Percentiles rank a stretch among this genome's conserved stretches.
Conservation (phyloP, 2,329 filamentous ascomycete species). For the Ceratocystiopsis sp. region DNA sequence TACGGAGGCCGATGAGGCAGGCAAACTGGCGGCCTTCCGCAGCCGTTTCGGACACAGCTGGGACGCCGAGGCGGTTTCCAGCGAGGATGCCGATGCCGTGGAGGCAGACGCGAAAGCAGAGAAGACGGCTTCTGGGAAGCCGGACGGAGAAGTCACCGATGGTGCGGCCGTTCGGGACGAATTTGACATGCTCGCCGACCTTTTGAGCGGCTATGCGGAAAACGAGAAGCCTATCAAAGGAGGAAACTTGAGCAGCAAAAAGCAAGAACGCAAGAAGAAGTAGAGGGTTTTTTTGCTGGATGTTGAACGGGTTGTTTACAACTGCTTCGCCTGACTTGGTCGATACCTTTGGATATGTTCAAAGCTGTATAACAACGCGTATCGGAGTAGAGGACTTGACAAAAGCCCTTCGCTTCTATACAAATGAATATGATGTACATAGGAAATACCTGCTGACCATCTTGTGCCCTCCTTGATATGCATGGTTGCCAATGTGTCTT, state of each 20-base stretch:
- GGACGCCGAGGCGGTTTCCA: slow-evolving; percentile 34
- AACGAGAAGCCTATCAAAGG: slow-evolving; percentile 21
- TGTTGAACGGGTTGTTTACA: too few species aligned
- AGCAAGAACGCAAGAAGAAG: slow-evolving; percentile 20
- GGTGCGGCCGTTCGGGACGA: slow-evolving; percentile 10
- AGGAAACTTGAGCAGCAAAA: slow-evolving; percentile 23
- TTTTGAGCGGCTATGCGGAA: slow-evolving; percentile 33
- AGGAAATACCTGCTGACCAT: neutral
- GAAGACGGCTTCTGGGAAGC: neutral
- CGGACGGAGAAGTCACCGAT: slow-evolving; percentile 8
- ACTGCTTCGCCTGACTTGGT: too few species aligned
- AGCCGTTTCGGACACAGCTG: slow-evolving; percentile 69
- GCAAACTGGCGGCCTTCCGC: slow-evolving; percentile 72
- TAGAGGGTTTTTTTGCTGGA: slow-evolving; percentile 15
- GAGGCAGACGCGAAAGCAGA: neutral
- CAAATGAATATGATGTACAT: slow-evolving; percentile 10
- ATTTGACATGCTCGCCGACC: slow-evolving; percentile 26
- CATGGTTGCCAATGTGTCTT: too few species aligned
- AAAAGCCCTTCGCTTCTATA: slow-evolving; percentile 9
- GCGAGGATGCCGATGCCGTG: slow-evolving; percentile 10
- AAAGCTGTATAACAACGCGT: too few species aligned
- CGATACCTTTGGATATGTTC: too few species aligned
- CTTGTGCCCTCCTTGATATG: too few species aligned
- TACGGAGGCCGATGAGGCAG: slow-evolving; percentile 89
- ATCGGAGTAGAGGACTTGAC: too few species aligned